Evolutionary conservation across 768 basidiomycete genomes (phyloP).

Genomic region (Tephrocybe sp.): DNA sequence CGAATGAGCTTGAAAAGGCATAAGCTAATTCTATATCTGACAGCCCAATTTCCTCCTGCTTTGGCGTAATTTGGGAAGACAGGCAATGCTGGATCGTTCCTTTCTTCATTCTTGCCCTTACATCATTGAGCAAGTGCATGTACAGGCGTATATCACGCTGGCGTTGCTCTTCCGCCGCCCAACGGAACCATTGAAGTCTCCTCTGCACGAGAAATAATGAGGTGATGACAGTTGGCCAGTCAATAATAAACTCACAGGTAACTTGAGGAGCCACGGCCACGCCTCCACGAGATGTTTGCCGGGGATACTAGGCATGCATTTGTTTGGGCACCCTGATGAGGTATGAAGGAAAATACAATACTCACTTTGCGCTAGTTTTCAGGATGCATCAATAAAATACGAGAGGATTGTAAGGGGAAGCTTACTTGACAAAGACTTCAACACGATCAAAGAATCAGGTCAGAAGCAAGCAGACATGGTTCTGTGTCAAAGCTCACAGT

Average conservation of each 20-base stretch:
- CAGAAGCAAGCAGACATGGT: too few species aligned
- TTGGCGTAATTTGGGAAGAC: conserved; percentile 33
- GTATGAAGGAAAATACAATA: too few species aligned
- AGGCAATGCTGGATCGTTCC: conserved; percentile 40
- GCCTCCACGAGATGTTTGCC: conserved; percentile 49
- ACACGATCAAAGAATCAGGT: background rate
- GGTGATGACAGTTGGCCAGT: background rate
- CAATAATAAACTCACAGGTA: conserved; percentile 30
- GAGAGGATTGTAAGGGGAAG: background rate
- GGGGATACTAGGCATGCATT: conserved; percentile 35
- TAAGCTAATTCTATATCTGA: conserved; percentile 43
- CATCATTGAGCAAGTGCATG: conserved; percentile 38
- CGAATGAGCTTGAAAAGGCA: conserved; percentile 42
- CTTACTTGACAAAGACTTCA: conserved; percentile 7
- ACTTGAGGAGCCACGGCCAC: conserved; percentile 43
- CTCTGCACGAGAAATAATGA: conserved; percentile 19
- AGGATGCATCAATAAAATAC: background rate
- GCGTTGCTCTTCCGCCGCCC: conserved; percentile 35
- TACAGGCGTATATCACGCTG: conserved; percentile 37
- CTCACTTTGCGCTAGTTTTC: background rate
- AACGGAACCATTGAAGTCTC: conserved; percentile 43
- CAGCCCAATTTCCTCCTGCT: conserved; percentile 36
- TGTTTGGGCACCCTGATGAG: too few species aligned
- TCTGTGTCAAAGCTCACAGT: conserved; percentile 35
- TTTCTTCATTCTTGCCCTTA: conserved; percentile 37